phyloP scores from a whole-genome alignment of 1,284 basidiomycete species.

The Melampsora americana region DNA sequence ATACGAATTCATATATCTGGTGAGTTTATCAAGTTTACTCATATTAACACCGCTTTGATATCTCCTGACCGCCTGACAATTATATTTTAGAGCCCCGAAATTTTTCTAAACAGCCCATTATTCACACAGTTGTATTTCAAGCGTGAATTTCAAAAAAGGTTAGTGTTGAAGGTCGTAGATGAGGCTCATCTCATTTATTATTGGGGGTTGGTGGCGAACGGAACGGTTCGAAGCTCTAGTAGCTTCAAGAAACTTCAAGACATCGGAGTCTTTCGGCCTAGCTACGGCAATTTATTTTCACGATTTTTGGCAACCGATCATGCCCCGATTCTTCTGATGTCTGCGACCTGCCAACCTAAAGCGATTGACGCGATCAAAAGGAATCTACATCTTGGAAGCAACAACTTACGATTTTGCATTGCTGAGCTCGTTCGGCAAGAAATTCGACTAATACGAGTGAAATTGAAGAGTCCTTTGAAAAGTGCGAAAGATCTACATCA shows the following conservation, averaged over 20 bases:
- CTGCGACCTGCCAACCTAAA: constrained; percentile 1
- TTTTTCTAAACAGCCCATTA: background rate
- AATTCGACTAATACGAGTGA: background rate
- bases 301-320: background rate
- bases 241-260: background rate
- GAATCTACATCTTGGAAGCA: background rate
- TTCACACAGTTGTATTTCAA: background rate
- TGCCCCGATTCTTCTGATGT: constrained; percentile 8
- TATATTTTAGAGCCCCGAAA: background rate
- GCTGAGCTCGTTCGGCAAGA: constrained; percentile 11
- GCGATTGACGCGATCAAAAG: constrained; percentile 14
- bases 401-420: too few species aligned
- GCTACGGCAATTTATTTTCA: constrained; percentile 8
- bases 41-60: too few species aligned
- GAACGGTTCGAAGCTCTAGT: background rate
- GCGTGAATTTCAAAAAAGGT: background rate
- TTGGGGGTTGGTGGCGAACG: background rate
- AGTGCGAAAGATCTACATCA: background rate
- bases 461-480: background rate
- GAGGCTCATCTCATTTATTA: background rate
- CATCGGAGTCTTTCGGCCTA: background rate
- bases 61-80: too few species aligned
- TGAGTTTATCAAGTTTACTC: too few species aligned
- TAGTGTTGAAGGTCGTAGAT: background rate
- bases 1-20: background rate